Evolutionary conservation across 2,329 filamentous ascomycete genomes (phyloP), one percentile per base, ranked within the genome.

Genomic region (Venturia aucupariae): DNA sequence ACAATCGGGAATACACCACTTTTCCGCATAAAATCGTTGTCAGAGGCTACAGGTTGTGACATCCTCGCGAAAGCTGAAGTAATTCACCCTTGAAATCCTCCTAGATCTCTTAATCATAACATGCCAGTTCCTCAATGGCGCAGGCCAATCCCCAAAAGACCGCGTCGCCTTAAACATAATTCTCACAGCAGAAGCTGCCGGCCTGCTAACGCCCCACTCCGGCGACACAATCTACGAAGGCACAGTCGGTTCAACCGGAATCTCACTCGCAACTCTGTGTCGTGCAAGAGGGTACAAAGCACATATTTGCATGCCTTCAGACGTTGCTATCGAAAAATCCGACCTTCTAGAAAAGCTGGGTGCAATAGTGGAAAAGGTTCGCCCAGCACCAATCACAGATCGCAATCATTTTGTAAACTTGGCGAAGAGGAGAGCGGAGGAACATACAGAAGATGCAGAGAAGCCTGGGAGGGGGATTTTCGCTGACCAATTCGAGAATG

Each of bases 211-310:
- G 0, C 93, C 94, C 0, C 81, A 89, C 69, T 87, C 89, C 27
- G 93, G 93, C 67, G 94, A 99, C 75, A 95, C 90, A 54, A 92
- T 99, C 71, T 99, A 97, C 76, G 94, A 99, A 79, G 94, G 94
- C 68, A 99, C 94, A 1, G 92, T 96, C 19, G 94, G 94, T 66
- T 96, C 90, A 73, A 99, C 94, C 0, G 69, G 94, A 27, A 97
- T 99, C 70, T 97, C 92, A 19, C 82, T 99, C 11, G 94, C 94
- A 2, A 90, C 90, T 0, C 85, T 99, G 61, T 92, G 91, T 61
- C 84, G 92, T 69, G 92, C 94, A 27, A 84, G 87, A 75, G 94
- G 94, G 41, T 97, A 97, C 78, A 84, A 88, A 68, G 92, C 92
- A 39, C 90, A 97, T 76, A 97, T 99, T 69, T 97, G 91, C 80